These are phyloP conservation scores for Alternaria sp. DNA, from an alignment of 2,329 filamentous ascomycete genomes.

Conservation along the genomic window DNA sequence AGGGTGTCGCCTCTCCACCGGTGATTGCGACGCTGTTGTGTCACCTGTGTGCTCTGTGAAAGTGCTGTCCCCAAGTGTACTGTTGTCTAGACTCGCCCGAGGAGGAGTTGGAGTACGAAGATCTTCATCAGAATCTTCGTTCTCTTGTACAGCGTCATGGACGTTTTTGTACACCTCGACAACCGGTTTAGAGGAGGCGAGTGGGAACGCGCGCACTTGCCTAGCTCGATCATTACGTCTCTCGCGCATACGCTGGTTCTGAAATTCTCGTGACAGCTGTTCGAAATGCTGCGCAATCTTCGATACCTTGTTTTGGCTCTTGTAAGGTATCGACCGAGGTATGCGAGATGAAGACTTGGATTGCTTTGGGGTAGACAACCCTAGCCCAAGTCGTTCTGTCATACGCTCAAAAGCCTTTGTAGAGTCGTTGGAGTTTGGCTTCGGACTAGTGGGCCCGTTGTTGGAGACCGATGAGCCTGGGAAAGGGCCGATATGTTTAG, in stretches of 20 bases:
- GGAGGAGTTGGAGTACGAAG: conserved; percentile 44
- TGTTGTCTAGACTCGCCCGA: conserved; percentile 44
- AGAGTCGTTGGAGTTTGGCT: conserved; percentile 42
- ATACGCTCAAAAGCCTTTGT: conserved; percentile 68
- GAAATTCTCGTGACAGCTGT: conserved; percentile 93
- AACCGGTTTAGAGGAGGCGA: conserved; percentile 91
- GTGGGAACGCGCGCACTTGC: conserved; percentile 81
- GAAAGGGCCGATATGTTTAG: conserved; percentile 28
- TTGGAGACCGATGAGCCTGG: conserved; percentile 23
- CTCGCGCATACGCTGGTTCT: conserved; percentile 89
- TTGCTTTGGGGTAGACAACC: conserved; percentile 62
- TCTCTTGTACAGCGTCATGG: conserved; percentile 87
- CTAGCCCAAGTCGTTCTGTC: conserved; percentile 72
- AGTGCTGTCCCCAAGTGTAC: conserved; percentile 45
- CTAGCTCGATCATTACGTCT: conserved; percentile 79
- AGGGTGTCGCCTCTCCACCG: conserved; percentile 38
- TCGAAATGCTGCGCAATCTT: conserved; percentile 96
- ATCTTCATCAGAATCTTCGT: conserved; percentile 70
- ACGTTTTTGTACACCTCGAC: conserved; percentile 96
- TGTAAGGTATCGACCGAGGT: conserved; percentile 74
- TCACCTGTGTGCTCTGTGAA: conserved; percentile 41
- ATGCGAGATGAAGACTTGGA: conserved; percentile 74
- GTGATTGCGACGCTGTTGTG: conserved; percentile 41
- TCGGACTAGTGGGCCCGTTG: conserved; percentile 27
- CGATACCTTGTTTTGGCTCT: conserved; percentile 76